A percentile compares a stretch with the other conserved stretches of the same genome.
phyloP scores from a whole-genome alignment of 495 filamentous ascomycete genomes.

The Hypoxylon trugodes region DNA sequence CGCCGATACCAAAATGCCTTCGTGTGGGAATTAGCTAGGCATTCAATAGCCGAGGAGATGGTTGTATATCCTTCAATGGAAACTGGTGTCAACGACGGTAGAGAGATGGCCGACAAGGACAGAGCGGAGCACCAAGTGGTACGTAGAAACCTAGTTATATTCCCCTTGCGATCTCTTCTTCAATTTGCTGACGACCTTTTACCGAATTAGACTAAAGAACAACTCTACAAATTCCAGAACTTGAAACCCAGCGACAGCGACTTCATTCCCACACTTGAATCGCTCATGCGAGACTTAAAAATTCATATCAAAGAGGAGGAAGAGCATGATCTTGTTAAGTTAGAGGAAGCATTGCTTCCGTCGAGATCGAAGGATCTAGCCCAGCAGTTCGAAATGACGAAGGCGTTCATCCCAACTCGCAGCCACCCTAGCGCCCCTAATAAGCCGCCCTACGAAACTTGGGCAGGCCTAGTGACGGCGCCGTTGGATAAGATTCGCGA shows the following conservation, averaged over 20 bases:
- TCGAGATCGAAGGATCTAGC: conserved; percentile 55
- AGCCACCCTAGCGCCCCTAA: conserved; percentile 63
- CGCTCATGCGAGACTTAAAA: conserved; percentile 59
- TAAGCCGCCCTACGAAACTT: conserved; percentile 61
- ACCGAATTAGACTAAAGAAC: conserved; percentile 66
- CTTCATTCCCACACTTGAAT: conserved; percentile 62
- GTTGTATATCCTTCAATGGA: conserved; percentile 75
- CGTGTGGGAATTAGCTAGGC: conserved; percentile 74
- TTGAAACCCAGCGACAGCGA: conserved; percentile 54
- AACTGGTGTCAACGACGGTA: conserved; percentile 58
- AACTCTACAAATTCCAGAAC: conserved; percentile 68
- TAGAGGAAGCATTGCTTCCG: conserved; percentile 58
- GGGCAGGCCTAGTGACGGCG: conserved; percentile 56
- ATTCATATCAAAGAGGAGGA: conserved; percentile 72
- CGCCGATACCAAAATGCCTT: conserved; percentile 70
- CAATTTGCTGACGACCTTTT: conserved; percentile 1
- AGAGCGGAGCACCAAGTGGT: conserved; percentile 66
- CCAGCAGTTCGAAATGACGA: conserved; percentile 64
- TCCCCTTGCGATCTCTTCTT: background rate
- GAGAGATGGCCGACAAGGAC: conserved; percentile 65
- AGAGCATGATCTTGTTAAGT: conserved; percentile 59
- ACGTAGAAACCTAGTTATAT: conserved; percentile 15
- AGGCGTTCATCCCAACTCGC: conserved; percentile 67
- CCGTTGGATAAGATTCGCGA: conserved; percentile 62
- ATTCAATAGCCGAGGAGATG: conserved; percentile 72